Percentiles rank a stretch among this genome's conserved stretches.
Conservation (phyloP, 495 filamentous ascomycete genomes). For the Hamigera avellanea region DNA sequence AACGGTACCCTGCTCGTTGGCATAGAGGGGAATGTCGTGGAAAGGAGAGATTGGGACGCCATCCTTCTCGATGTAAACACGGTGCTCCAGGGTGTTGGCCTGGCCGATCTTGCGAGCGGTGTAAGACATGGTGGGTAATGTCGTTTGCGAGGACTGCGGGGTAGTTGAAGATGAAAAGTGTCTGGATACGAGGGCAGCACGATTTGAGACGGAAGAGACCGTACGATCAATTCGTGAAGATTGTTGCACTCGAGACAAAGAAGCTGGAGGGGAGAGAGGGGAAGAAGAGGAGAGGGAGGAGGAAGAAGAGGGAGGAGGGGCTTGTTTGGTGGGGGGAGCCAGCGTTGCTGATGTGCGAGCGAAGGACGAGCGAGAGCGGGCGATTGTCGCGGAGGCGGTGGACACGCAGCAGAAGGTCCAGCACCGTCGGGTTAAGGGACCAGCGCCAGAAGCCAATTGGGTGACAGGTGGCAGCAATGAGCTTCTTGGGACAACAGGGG, state of each 20-base stretch:
- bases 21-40: conserved; percentile 97
- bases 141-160: conserved; percentile 1
- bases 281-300: conserved; percentile 15
- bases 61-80: conserved; percentile 96
- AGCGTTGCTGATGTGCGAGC: conserved; percentile 29
- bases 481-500: no score
- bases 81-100: conserved; percentile 90
- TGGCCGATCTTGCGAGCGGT: conserved; percentile 74
- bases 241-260: conserved; percentile 1
- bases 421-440: no score
- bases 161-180: conserved; percentile 15
- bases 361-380: conserved; percentile 15
- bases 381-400: conserved; percentile 17
- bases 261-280: conserved; percentile 12
- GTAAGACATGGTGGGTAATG: conserved; percentile 36
- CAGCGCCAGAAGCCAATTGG: no score
- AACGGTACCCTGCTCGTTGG: conserved; percentile 84
- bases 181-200: conserved; percentile 13
- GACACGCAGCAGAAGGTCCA: no score
- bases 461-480: no score
- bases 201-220: conserved; percentile 12
- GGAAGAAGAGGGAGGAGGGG: conserved; percentile 28
- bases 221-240: conserved; percentile 10
- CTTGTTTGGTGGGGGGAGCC: conserved; percentile 32
- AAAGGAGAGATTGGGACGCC: conserved; percentile 86